Evolutionary conservation across 1,284 basidiomycete genomes (phyloP), one percentile per base, ranked within the genome.

Genomic region (Meira nashicola): DNA sequence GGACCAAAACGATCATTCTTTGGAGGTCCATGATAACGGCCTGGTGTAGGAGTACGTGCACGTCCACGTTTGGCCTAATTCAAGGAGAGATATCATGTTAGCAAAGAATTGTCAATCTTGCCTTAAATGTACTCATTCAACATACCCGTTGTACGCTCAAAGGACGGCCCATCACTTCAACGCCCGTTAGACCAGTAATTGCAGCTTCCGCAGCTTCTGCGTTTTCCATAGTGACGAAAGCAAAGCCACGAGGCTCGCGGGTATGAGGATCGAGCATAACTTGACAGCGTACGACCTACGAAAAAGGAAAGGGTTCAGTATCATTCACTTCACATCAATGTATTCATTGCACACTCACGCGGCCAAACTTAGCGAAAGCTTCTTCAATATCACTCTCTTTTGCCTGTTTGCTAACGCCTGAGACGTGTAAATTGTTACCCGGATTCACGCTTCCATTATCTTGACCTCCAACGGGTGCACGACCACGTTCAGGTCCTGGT

Each of bases 231-330:
- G 92, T 96, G 74, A 98, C 94, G 80, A 98, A 98, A 47, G 91
- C 94, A 73, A 98, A 97, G 40, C 93, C 94, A 75, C 94, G 90
- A 57, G 92, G 92, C 76, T 96, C 93, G 73, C 90, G 88, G 63
- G 89, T 88, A 81, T 96, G 94, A 28, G 94, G 93, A 82, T 98
- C 94, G 74, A 89, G 88, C 91, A 96, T 96, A 80, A 97, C 87
- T 62, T 91, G 89, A 43, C 89, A 89, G 80, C 95, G 83, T 60
- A 79, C 64, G 48, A 83, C 78, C 82, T 83, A 65, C 14, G 12
- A 11, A n/a, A 28, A 0, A 12, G 11, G 28, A 37, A 10, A 33
- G 3, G 54, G 21, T 2, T 4, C 19, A n/a, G 15, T n/a, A 19
- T 21, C 11, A 38, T 43, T n/a, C 11, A 21, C 11, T n/a, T 41